A percentile compares a stretch with the other conserved stretches of the same genome.
phyloP scores from a whole-genome alignment of 768 basidiomycete genomes.

The Lactifluus subvellereus region DNA sequence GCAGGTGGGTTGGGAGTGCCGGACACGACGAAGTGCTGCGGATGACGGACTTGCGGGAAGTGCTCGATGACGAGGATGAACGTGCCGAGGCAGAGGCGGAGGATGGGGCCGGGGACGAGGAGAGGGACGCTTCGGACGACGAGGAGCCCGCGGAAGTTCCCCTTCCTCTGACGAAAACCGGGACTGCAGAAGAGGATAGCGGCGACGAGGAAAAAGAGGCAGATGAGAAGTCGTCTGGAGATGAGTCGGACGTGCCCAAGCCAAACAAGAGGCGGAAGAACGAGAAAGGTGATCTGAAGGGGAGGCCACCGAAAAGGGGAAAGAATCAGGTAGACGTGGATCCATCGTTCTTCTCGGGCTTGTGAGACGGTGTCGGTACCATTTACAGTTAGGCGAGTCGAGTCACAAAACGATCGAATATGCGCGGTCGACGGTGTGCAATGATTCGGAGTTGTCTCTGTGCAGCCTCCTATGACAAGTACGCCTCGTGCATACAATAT shows the following conservation, averaged over 20 bases:
- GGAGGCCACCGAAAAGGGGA: conserved; percentile 50
- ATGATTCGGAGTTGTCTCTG: background rate
- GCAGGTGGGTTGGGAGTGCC: conserved; percentile 87
- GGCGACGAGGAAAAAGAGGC: conserved; percentile 17
- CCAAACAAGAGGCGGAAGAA: conserved; percentile 53
- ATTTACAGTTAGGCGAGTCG: background rate
- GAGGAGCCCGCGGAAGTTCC: conserved; percentile 24
- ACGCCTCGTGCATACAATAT: too few relatives aligned
- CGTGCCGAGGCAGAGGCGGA: conserved; percentile 30
- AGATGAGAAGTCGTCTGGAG: conserved; percentile 18
- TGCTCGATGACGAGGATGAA: conserved; percentile 55
- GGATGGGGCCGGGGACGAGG: conserved; percentile 21
- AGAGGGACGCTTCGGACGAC: conserved; percentile 26
- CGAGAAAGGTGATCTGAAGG: conserved; percentile 42
- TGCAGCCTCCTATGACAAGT: too few relatives aligned
- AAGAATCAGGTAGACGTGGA: conserved; percentile 54
- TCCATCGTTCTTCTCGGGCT: conserved; percentile 59
- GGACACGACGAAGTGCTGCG: conserved; percentile 85
- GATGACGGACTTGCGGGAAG: conserved; percentile 76
- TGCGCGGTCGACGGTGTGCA: background rate
- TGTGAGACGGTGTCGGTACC: conserved; percentile 33
- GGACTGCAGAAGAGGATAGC: conserved; percentile 18
- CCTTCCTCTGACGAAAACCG: conserved; percentile 18
- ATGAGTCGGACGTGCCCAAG: conserved; percentile 30
- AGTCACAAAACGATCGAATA: background rate